Percentiles rank a stretch among this genome's conserved stretches.
Conservation (phyloP, 768 basidiomycete species). For the Boletus speciosus region DNA sequence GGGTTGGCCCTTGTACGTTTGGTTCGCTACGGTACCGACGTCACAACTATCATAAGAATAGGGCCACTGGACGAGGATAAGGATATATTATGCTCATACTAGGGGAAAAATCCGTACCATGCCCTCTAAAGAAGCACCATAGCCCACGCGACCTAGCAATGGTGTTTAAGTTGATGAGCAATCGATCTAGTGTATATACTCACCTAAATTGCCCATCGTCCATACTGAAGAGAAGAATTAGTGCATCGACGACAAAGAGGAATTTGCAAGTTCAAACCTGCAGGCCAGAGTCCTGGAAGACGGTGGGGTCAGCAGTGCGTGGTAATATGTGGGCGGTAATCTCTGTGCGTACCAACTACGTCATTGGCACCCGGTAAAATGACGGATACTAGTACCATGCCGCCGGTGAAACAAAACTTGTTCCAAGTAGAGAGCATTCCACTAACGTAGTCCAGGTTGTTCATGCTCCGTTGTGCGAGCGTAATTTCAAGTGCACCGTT, state of each 20-base stretch:
- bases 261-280: slow-evolving; percentile 28
- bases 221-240: slow-evolving; percentile 41
- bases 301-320: neutral
- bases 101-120: slow-evolving; percentile 43
- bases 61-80: slow-evolving; percentile 53
- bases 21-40: slow-evolving; percentile 88
- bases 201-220: slow-evolving; percentile 78
- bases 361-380: slow-evolving; percentile 63
- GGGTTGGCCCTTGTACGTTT: slow-evolving; percentile 68
- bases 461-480: slow-evolving; percentile 58
- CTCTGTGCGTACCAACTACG: slow-evolving; percentile 37
- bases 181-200: slow-evolving; percentile 3
- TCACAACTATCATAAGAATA: slow-evolving; percentile 86
- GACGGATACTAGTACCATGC: slow-evolving; percentile 69
- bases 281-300: slow-evolving; percentile 66
- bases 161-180: neutral
- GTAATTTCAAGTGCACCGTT: slow-evolving; percentile 76
- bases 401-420: slow-evolving; percentile 94
- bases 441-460: slow-evolving; percentile 70
- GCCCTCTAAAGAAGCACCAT: slow-evolving; percentile 83
- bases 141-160: slow-evolving; percentile 70
- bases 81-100: slow-evolving; percentile 1
- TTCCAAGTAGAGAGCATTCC: slow-evolving; percentile 75
- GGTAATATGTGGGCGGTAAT: neutral
- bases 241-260: neutral